These are phyloP conservation scores for Chimonanthus salicifolius DNA, from an alignment of 164 flowering plant genomes.

Conservation along the genomic window DNA sequence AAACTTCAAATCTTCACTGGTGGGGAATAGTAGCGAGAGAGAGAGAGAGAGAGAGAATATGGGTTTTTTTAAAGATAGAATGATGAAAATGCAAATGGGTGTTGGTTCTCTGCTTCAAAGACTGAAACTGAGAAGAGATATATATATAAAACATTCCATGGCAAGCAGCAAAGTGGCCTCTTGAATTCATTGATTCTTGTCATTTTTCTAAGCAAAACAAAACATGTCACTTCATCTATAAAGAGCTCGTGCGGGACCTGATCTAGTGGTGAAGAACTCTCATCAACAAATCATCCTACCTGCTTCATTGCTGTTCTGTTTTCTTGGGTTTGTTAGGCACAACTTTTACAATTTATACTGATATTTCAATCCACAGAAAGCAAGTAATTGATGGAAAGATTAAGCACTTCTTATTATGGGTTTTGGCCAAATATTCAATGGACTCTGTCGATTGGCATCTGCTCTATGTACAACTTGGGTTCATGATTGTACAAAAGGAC, in stretches of 20 bases:
- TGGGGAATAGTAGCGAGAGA: slow-evolving; percentile 6
- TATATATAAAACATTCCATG: neutral
- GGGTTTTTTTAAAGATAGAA: neutral
- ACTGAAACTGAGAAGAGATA: neutral
- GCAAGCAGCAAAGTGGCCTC: neutral
- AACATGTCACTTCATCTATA: neutral
- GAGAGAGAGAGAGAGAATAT: slow-evolving; percentile 7
- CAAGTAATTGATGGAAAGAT: no score
- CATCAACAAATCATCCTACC: neutral
- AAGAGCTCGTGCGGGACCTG: neutral
- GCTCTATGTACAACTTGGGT: no score
- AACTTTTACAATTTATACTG: neutral
- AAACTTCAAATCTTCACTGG: neutral
- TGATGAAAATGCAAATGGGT: neutral
- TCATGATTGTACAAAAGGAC: no score
- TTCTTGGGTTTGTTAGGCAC: neutral
- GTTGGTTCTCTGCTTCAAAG: neutral
- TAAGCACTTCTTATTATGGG: no score
- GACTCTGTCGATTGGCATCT: no score
- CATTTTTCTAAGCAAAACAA: neutral
- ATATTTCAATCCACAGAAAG: neutral
- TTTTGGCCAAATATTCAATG: no score
- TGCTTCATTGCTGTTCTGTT: neutral
- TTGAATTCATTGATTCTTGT: neutral
- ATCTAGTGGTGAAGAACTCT: no score